Conservation (phyloP, 169 alveolate genomes). For the Cyclospora cayetanensis region DNA sequence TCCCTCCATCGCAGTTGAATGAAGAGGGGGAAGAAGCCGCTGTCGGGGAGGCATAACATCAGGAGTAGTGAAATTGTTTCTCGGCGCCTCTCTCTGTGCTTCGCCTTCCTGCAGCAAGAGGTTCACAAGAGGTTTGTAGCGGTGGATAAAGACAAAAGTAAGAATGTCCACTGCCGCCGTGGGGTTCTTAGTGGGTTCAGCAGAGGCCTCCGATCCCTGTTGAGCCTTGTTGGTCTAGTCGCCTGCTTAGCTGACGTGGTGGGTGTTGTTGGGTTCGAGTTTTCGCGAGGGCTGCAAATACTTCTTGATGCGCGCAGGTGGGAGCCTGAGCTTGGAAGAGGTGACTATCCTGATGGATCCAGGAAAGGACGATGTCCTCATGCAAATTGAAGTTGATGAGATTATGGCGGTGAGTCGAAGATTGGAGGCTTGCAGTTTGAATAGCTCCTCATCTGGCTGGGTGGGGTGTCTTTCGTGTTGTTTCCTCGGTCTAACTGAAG, state of each 20-base stretch:
- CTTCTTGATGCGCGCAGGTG: slow-evolving; percentile 42
- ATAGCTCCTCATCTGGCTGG: background rate
- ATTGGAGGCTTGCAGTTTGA: background rate
- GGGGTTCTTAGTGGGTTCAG: background rate
- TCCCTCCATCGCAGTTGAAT: no score
- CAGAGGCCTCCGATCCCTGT: no score
- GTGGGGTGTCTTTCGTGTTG: background rate
- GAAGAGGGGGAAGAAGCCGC: no score
- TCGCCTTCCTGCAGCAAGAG: slow-evolving; percentile 24
- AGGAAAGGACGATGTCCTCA: slow-evolving; percentile 47
- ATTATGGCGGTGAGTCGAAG: slow-evolving; percentile 45
- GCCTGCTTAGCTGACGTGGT: no score
- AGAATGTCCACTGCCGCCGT: background rate
- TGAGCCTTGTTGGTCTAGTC: no score
- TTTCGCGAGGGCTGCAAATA: no score
- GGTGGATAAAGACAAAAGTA: slow-evolving; percentile 52
- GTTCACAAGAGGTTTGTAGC: slow-evolving; percentile 42
- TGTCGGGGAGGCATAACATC: no score
- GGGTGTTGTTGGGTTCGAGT: no score
- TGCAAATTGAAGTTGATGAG: slow-evolving; percentile 58
- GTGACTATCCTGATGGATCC: slow-evolving; percentile 53
- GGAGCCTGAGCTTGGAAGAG: slow-evolving; percentile 6
- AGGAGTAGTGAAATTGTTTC: background rate
- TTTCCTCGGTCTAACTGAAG: background rate
- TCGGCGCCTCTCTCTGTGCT: background rate